Conservation (phyloP, 164 flowering plant species). For the Piper betle region DNA sequence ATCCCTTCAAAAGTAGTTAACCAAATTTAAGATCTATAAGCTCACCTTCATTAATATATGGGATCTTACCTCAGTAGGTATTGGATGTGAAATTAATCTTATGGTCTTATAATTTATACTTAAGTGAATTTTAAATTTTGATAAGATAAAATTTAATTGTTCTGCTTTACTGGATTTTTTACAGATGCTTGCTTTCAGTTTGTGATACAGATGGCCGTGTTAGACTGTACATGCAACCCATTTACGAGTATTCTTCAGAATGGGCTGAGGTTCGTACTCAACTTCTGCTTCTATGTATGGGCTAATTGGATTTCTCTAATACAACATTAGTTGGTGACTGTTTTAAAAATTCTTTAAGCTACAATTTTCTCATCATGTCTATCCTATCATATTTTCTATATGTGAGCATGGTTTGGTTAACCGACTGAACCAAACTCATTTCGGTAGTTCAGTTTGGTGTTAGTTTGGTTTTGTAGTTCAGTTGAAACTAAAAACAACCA, state of each 20-base stretch:
- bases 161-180: constrained; percentile 6
- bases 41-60: background rate
- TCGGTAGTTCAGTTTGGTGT: no score
- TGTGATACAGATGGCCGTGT: constrained; percentile 78
- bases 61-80: no score
- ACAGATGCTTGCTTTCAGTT: constrained; percentile 88
- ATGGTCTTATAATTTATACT: no score
- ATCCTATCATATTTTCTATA: background rate
- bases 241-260: constrained; percentile 55
- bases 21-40: background rate
- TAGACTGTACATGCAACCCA: constrained; percentile 70
- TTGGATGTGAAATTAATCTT: no score
- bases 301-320: background rate
- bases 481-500: no score
- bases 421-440: background rate
- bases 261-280: constrained; percentile 68
- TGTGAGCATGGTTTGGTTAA: background rate
- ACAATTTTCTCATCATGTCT: background rate
- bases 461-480: no score
- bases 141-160: background rate
- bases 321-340: no score
- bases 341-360: background rate
- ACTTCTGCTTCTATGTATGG: background rate
- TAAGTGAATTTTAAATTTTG: background rate
- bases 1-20: no score